Conservation (phyloP, 1,139 yeast species). For the Groenewaldozyma auringiensis region DNA sequence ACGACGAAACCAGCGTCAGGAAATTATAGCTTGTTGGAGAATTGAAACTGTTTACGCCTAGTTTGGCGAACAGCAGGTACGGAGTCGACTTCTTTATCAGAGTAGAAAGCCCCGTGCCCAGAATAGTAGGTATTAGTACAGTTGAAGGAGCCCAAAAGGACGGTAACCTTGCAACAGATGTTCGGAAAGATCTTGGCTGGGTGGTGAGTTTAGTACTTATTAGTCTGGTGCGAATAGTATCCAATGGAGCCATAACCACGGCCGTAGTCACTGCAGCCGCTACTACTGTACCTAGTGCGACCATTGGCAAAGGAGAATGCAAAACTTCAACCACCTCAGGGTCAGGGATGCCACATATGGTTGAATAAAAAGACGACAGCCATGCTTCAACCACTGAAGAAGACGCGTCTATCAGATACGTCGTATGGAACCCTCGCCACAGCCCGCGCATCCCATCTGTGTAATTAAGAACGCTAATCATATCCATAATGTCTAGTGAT, state of each 20-base stretch:
- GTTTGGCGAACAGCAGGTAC: conserved; percentile 53
- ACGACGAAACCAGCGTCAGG: conserved; percentile 45
- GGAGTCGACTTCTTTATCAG: conserved; percentile 67
- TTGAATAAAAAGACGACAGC: conserved; percentile 82
- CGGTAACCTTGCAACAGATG: conserved; percentile 34
- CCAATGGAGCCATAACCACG: conserved; percentile 72
- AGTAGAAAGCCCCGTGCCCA: conserved; percentile 56
- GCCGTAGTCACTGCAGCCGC: conserved; percentile 70
- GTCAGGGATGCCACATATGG: conserved; percentile 79
- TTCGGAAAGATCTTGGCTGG: conserved; percentile 33
- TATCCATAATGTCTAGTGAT: conserved; percentile 62
- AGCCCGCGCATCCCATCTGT: conserved; percentile 80
- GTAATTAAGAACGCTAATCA: conserved; percentile 58
- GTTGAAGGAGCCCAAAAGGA: conserved; percentile 51
- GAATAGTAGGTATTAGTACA: conserved; percentile 45
- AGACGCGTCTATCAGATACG: conserved; percentile 70
- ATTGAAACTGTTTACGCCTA: conserved; percentile 62
- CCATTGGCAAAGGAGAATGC: conserved; percentile 69
- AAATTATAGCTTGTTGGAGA: conserved; percentile 56
- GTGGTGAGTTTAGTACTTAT: conserved; percentile 50
- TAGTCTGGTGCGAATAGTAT: conserved; percentile 67
- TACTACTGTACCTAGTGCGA: conserved; percentile 59
- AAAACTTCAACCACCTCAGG: conserved; percentile 79
- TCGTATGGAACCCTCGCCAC: conserved; percentile 80
- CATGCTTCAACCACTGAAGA: conserved; percentile 81